Evolutionary conservation across 495 filamentous ascomycete species (phyloP), one percentile per base, ranked within the genome.

Genomic region (Astrothelium macrocarpum): DNA sequence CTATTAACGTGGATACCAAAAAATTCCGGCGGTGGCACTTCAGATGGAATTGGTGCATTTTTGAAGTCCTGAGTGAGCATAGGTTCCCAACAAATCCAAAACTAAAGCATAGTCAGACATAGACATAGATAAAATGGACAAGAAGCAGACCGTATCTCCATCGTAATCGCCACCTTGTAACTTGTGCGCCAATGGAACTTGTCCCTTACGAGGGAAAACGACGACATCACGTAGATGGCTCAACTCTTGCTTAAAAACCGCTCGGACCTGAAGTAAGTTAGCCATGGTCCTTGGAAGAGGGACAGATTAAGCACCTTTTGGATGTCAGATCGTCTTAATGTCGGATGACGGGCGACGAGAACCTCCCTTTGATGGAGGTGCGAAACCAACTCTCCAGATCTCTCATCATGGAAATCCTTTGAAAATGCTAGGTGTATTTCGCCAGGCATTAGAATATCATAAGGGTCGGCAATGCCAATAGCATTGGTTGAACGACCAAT

Each of bases 161-260:
- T 97, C 93, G 71, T 97, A 97, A 74, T 98, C 94, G 10, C 94
- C 94, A 16, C 93, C 94, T 2, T 90, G 94, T 0, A 97, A 78
- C 72, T 90, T 89, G 34, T 85, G 82, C 0, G 91, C 94, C 0
- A 95, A 80, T 0, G 90, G 83, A 25, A 80, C 79, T 12, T 81
- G 59, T 0, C 94, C 92, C 67, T 82, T 82, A 0, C 80, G 80
- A 0, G 94, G 80, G 68, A 98, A 97, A 1, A 97, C 83, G 63
- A 96, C 87, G 5, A 97, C 88, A 71, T 97, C 90, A 65, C 87
- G 85, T 23, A 96, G 79, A n/a, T 85, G 81, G 3, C 84, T 80
- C 0, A 98, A 80, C 64, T 90, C 86, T 0, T 77, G 74, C 49
- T 81, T 86, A 80, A 76, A 89, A 1, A 87, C 80, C 0, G 84